phyloP scores from a whole-genome alignment of 1,139 yeast genomes.

The Kodamaea sp. region DNA sequence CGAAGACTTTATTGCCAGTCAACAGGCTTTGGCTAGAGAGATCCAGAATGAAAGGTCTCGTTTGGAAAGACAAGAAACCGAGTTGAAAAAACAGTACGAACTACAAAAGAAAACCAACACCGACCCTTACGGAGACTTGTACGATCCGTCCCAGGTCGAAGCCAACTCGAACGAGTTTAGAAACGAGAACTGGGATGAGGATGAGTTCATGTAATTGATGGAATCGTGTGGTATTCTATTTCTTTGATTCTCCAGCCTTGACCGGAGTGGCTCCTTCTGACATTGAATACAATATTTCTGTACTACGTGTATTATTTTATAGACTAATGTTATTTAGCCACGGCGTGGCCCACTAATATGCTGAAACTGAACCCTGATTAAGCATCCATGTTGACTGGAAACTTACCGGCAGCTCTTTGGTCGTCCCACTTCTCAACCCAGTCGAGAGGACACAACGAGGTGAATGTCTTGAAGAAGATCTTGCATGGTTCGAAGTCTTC shows the following conservation, averaged over 20 bases:
- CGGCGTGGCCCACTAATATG: not conserved
- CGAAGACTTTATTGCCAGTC: slow-evolving; percentile 53
- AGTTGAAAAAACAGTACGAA: slow-evolving; percentile 23
- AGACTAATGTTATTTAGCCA: not conserved
- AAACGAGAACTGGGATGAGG: slow-evolving; percentile 62
- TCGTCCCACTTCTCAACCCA: slow-evolving; percentile 98
- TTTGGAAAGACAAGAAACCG: slow-evolving; percentile 32
- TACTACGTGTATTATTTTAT: slow-evolving; percentile 6
- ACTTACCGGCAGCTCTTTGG: slow-evolving; percentile 70
- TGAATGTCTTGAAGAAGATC: slow-evolving; percentile 88
- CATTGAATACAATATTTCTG: too few relatives aligned
- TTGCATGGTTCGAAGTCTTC: slow-evolving; percentile 98
- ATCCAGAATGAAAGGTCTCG: slow-evolving; percentile 35
- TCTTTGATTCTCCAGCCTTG: too few relatives aligned
- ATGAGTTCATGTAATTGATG: slow-evolving; percentile 61
- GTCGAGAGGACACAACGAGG: slow-evolving; percentile 86
- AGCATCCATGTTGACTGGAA: slow-evolving; percentile 36
- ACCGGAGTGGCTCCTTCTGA: too few relatives aligned
- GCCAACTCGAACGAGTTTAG: slow-evolving; percentile 54
- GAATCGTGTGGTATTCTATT: too few relatives aligned
- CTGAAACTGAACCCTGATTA: slow-evolving; percentile 8
- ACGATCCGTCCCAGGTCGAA: slow-evolving; percentile 48
- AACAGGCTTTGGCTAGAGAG: slow-evolving; percentile 37
- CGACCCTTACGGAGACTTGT: slow-evolving; percentile 61
- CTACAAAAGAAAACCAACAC: slow-evolving; percentile 33